phyloP scores from a whole-genome alignment of 805 yeast species.

The Priceomyces castillae region DNA sequence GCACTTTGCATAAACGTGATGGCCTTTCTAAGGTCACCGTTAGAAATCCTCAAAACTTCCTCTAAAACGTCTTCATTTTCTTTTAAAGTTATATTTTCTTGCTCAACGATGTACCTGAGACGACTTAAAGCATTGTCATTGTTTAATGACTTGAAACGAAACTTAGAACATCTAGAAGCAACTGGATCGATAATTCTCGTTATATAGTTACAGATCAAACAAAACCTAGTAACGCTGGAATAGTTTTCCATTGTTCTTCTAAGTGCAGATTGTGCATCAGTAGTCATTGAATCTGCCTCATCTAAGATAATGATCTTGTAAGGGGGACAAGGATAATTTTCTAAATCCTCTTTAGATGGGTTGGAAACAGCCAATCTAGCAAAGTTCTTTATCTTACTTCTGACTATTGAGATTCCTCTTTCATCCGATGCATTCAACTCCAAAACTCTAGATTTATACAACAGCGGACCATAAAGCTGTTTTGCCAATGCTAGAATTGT shows the following conservation, averaged over 20 bases:
- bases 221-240: slow-evolving; percentile 84
- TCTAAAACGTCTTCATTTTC: slow-evolving; percentile 52
- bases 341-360: slow-evolving; percentile 66
- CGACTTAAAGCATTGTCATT: slow-evolving; percentile 67
- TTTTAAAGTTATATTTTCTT: slow-evolving; percentile 27
- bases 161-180: slow-evolving; percentile 95
- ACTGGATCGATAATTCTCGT: slow-evolving; percentile 95
- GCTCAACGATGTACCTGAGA: slow-evolving; percentile 55
- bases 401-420: slow-evolving; percentile 82
- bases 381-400: slow-evolving; percentile 81
- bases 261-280: slow-evolving; percentile 93
- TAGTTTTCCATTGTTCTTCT: slow-evolving; percentile 93
- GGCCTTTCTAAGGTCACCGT: slow-evolving; percentile 91
- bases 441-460: slow-evolving; percentile 67
- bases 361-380: slow-evolving; percentile 84
- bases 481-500: slow-evolving; percentile 81
- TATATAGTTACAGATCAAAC: slow-evolving; percentile 92
- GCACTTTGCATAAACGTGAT: slow-evolving; percentile 88
- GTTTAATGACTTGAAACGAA: slow-evolving; percentile 80
- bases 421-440: slow-evolving; percentile 91
- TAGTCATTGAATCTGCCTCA: slow-evolving; percentile 97
- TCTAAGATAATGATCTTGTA: slow-evolving; percentile 89
- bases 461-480: slow-evolving; percentile 69
- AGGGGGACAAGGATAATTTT: slow-evolving; percentile 91
- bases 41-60: slow-evolving; percentile 67